Base-by-base conservation (phyloP, 2,329 filamentous ascomycete genomes). In the Talaromyces piceae region DNA sequence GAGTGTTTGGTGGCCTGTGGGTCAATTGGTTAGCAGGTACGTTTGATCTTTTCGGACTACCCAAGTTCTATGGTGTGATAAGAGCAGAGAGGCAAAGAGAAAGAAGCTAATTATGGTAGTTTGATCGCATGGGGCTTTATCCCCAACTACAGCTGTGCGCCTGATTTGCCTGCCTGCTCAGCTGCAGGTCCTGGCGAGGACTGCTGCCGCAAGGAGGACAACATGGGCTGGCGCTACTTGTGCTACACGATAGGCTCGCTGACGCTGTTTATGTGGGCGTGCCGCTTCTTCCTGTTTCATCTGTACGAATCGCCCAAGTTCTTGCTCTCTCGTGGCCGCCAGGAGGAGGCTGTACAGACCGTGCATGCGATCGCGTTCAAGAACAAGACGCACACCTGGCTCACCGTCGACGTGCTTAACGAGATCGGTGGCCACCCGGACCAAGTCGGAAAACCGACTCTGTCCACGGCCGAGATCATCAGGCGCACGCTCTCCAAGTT, bases 301-400 rank as follows among this genome's bases (percentile, higher is more conserved):
- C 78, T 94, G 11, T 88, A 87, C 63, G 89, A 95, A 64, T 93
- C 88, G 5, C 89, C 89, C 43, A 93, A 93, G 65, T 94, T 83
- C 62, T 74, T 94, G 22, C 79, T 94, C 8, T 86, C 83, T 18
- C 77, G 81, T n/a, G 86, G 87, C 30, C 80, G 86, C 5, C 85
- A 94, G 65, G 72, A 80, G 12, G 88, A 93, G 61, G 88, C 88
- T 1, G 86, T 94, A 1, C 84, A 83, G 3, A 86, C 89, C 1
- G 80, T 94, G 7, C 86, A 91, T 56, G 86, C 83, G 5, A 83
- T 94, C 53, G 88, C 89, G 1, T 77, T 80, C 63, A 79, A 83
- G 61, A 91, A 91, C 70, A 74, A 69, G 57, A 60, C 64, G 41
- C 84, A 81, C 63, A 89, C 86, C 1, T 89, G 85, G 84, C 76